Percentiles rank a stretch among this genome's conserved stretches.
These are phyloP conservation scores for Gaeumannomyces sp. DNA, from an alignment of 2,329 filamentous ascomycete species.

Conservation along the genomic window DNA sequence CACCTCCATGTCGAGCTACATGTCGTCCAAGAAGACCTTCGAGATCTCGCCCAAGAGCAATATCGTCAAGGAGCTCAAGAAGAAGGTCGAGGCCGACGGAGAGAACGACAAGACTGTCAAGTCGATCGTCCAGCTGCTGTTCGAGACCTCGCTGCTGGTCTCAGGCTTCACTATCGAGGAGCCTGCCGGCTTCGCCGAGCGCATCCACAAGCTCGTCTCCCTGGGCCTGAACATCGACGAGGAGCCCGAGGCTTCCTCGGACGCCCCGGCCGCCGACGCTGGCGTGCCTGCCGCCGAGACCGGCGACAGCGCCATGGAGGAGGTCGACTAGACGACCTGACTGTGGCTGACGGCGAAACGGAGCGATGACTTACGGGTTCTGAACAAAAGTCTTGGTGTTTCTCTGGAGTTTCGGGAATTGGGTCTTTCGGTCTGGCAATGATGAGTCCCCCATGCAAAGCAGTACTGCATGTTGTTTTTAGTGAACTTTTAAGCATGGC, in stretches of 20 bases:
- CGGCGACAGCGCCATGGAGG: constrained; percentile 97
- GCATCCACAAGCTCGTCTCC: constrained; percentile 99
- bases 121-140: constrained; percentile 96
- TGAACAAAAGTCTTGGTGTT: constrained; percentile 9
- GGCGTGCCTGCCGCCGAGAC: constrained; percentile 54
- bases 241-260: constrained; percentile 68
- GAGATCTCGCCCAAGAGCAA: constrained; percentile 99
- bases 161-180: constrained; percentile 99
- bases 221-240: constrained; percentile 97
- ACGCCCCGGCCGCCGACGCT: constrained; percentile 49
- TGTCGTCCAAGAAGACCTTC: constrained; percentile 99
- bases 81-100: constrained; percentile 95
- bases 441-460: not conserved
- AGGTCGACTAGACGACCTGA: constrained; percentile 75
- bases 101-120: constrained; percentile 99
- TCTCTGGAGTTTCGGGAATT: constrained; percentile 9
- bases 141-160: constrained; percentile 96
- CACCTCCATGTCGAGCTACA: constrained; percentile 99
- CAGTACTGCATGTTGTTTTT: constrained; percentile 4
- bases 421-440: constrained; percentile 9
- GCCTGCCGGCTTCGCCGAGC: constrained; percentile 94
- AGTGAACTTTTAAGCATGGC: not conserved
- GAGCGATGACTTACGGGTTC: constrained; percentile 1
- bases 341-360: not conserved
- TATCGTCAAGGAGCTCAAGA: constrained; percentile 99